Base-by-base conservation (phyloP, 169 alveolate genomes). In the Cryptosporidium tyzzeri region DNA sequence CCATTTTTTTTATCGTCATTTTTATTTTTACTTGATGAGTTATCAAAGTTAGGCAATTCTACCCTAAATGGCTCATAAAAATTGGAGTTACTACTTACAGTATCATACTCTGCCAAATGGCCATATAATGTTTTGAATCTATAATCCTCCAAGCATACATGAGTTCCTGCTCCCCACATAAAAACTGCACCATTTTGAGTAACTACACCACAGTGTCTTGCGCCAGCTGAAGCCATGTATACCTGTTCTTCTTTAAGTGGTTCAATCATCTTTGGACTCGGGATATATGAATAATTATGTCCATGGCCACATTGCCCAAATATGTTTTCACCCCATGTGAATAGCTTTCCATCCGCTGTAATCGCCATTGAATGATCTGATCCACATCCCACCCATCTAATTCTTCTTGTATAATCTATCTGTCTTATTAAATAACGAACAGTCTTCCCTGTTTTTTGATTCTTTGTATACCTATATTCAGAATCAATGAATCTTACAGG, bases 131-230 rank as follows among this genome's bases (percentile, higher is more conserved):
- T 26, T 80, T 23, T 65, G 59, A 80, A 80, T 80, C 89, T 35
- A 35, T 80, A 29, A 21, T 80, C 89, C 33, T 80, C 69, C 45
- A 80, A 39, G 35, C 89, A 80, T 41, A 80, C 68, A 62, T 80
- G 89, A 4, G 80, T 80, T 3, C 89, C 89, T 29, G 89, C 89
- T 0, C 89, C 89, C 89, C 89, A 80, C 73, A 80, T 80, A 41
- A 29, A 80, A 61, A 80, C 89, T 21, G 89, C 67, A 44, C 89
- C 89, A 80, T 80, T 80, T 48, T 80, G 89, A 12, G 89, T 80
- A 21, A 80, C 89, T 37, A 80, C 89, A 18, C 80, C 89, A 45
- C 89, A 80, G 39, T 80, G 89, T 41, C 89, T 80, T 62, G 44
- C 26, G 26, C 89, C 89, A 23, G 80, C 73, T 7, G 89, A 80